Evolutionary conservation across 805 yeast genomes (phyloP), one percentile per base, ranked within the genome.

Genomic region (Zygoascus biomembranicola): DNA sequence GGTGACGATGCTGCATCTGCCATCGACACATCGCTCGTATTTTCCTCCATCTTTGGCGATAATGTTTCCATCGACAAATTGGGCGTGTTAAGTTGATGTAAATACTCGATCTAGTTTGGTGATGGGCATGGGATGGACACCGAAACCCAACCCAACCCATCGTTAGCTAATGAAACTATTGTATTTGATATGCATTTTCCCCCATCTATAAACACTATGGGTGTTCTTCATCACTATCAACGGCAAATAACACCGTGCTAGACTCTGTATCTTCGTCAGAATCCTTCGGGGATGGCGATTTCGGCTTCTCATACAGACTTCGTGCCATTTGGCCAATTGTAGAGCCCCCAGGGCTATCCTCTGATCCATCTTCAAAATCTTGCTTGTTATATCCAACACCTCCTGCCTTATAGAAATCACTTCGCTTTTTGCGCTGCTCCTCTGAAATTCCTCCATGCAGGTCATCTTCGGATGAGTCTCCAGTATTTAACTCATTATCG

Each of bases 261-360:
- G 45, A 42, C 10, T 50, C 52, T 11, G 52, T 42, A 23, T 43
- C 47, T 4, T 50, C 47, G 6, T 43, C 47, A 4, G 23, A 14
- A n/a, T 23, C 32, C 16, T 23, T 26, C 6, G 16, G 13, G 8
- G 16, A n/a, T 5, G 18, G 5, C 26, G 14, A 2, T 14, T 46
- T 31, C 9, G 47, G 31, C 32, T 44, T 44, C 11, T 52, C 52
- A 43, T 56, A 56, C n/a, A 56, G 31, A 9, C 51, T 52, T 45
- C 59, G 50, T 8, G 57, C 54, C 46, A 28, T 37, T 28, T 51
- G 52, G 41, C 55, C 58, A 9, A 37, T n/a, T n/a, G 55, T 32
- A n/a, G 44, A 18, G 19, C 43, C 44, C 23, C 20, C 28, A 13
- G 49, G 42, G 16, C 23, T 41, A 8, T 19, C 47, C 4, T 43